A percentile compares a stretch with the other conserved stretches of the same genome.
Evolutionary conservation across 108 stramenopile genomes (phyloP).

Genomic region (Cyclotella atomus): DNA sequence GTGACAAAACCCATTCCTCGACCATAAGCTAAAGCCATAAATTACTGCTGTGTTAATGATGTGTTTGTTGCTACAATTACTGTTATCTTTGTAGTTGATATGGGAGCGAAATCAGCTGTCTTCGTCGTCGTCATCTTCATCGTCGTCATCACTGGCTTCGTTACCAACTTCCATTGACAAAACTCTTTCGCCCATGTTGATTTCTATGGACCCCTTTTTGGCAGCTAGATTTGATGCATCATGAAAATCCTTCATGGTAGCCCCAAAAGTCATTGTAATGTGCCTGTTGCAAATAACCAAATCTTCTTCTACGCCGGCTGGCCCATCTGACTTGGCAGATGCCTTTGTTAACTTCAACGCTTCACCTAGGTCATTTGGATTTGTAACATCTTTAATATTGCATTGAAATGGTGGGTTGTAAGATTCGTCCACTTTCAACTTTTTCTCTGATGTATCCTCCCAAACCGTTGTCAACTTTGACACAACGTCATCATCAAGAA

Average conservation of each 20-base stretch:
- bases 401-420: slow-evolving; percentile 54
- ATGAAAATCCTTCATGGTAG: slow-evolving; percentile 69
- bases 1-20: slow-evolving; percentile 2
- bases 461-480: slow-evolving; percentile 63
- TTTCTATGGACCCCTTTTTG: slow-evolving; percentile 33
- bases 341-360: slow-evolving; percentile 13
- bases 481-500: slow-evolving; percentile 72
- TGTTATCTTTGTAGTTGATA: no score
- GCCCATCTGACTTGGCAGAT: slow-evolving; percentile 37
- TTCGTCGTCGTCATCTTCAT: slow-evolving; percentile 53
- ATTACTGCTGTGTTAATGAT: no score
- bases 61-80: no score
- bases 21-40: not conserved
- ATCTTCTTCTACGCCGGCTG: slow-evolving; percentile 81
- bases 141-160: slow-evolving; percentile 46
- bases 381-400: slow-evolving; percentile 34
- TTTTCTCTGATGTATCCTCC: slow-evolving; percentile 24
- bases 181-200: slow-evolving; percentile 51
- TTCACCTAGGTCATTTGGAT: slow-evolving; percentile 46
- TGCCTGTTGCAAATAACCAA: slow-evolving; percentile 70
- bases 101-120: no score
- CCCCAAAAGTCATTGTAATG: slow-evolving; percentile 63
- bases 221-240: slow-evolving; percentile 40
- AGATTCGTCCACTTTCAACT: slow-evolving; percentile 38
- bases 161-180: slow-evolving; percentile 61